A percentile compares a stretch with the other conserved stretches of the same genome.
Evolutionary conservation across 345 rosid genomes (phyloP).

Genomic region (Rhodamnia rubescens): DNA sequence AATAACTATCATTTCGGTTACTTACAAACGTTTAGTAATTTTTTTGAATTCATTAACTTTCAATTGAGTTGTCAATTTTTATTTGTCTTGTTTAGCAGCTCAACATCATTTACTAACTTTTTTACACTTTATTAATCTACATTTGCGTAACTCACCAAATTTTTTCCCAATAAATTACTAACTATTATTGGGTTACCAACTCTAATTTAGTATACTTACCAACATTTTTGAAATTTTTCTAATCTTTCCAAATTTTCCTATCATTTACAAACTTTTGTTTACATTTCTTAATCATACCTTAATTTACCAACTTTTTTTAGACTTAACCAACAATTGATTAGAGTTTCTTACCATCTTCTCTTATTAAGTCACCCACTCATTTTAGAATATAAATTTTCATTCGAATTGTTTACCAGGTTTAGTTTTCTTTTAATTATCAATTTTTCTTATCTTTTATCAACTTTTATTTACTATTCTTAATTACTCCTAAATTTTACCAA

Average conservation of each 20-base stretch:
- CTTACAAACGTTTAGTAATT: neutral
- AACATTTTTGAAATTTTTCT: neutral
- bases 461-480: neutral
- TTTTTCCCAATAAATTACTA: neutral
- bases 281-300: neutral
- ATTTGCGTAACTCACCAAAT: neutral
- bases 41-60: neutral
- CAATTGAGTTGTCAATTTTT: neutral
- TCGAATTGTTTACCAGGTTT: neutral
- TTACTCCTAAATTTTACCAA: neutral
- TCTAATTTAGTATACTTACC: neutral
- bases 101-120: neutral
- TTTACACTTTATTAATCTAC: neutral
- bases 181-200: neutral
- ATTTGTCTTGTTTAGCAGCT: neutral
- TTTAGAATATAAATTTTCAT: neutral
- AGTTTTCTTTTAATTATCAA: neutral
- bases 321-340: neutral
- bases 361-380: neutral
- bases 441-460: neutral
- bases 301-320: neutral
- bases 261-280: neutral
- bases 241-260: neutral
- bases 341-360: neutral
- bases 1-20: neutral